Evolutionary conservation across 805 yeast genomes (phyloP), one percentile per base, ranked within the genome.

Genomic region (Danielia reshetovae): DNA sequence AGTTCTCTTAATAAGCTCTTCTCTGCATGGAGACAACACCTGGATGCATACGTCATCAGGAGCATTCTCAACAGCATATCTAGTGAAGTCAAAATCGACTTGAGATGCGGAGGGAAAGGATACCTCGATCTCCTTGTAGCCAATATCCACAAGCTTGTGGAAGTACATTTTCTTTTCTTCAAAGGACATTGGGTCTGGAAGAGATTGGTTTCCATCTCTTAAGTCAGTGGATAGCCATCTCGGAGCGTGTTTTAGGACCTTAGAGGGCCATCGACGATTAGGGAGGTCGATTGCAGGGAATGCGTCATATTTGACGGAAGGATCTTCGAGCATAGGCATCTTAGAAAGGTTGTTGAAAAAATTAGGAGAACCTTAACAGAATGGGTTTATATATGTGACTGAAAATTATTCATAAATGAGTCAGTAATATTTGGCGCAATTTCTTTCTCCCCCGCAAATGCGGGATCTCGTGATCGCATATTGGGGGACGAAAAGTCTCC

Each of bases 171-270:
- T 79, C 61, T 84, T 84, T 51, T 84, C 89, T n/a, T 66, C 79
- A 27, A 82, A 68, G n/a, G 82, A 70, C 94, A 84, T 84, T 35
- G 93, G 94, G 53, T 84, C 93, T 0, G 93, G 90, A 46, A 84
- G 70, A 5, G 89, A 79, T 62, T 84, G 93, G 59, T 84, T 84
- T 21, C 94, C 94, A 54, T 84, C 94, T 50, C 94, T 73, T 42
- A 84, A 68, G 52, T 85, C 94, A 3, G 94, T 84, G 14, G 89
- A 79, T 30, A 85, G 65, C 93, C 93, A 84, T 46, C 93, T 67
- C 14, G 94, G 94, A 3, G 88, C 74, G 53, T 74, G 74, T 32
- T 63, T 65, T 37, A 85, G 55, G 11, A 71, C 59, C 39, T 70
- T 69, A 24, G 68, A 52, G 1, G 94, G 94, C 94, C 94, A 84